Conservation (phyloP, 768 basidiomycete species). For the Lactarius pseudohatsudake region DNA sequence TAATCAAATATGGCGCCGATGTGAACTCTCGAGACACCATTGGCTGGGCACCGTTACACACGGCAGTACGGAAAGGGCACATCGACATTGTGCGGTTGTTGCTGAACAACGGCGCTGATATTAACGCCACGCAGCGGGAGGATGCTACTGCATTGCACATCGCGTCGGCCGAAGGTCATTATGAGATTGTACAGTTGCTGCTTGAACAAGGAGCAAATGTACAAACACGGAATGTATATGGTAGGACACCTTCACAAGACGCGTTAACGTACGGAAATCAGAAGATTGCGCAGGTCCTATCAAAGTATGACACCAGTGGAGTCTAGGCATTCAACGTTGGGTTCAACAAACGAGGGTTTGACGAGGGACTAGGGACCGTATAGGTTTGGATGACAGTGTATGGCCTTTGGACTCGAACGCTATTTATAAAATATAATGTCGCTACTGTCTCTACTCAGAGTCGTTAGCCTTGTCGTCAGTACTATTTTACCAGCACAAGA, state of each 20-base stretch:
- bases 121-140: neutral
- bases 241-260: neutral
- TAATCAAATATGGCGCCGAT: neutral
- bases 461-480: too few relatives aligned
- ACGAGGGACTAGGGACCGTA: too few relatives aligned
- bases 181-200: neutral
- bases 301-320: too few relatives aligned
- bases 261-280: too few relatives aligned
- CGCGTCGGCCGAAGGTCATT: neutral
- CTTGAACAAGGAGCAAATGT: neutral
- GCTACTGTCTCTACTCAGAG: too few relatives aligned
- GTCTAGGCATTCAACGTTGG: too few relatives aligned
- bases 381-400: too few relatives aligned
- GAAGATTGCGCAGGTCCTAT: neutral
- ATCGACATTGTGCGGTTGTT: neutral
- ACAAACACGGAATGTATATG: neutral
- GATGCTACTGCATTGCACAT: neutral
- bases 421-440: too few relatives aligned
- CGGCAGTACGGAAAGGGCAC: neutral
- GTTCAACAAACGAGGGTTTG: too few relatives aligned
- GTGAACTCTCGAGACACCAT: neutral
- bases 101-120: neutral
- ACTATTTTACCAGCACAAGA: too few relatives aligned
- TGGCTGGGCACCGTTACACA: neutral
- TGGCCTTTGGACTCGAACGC: too few relatives aligned